Conservation (phyloP, 352 stramenopile genomes). For the Globisporangium yorkense region DNA sequence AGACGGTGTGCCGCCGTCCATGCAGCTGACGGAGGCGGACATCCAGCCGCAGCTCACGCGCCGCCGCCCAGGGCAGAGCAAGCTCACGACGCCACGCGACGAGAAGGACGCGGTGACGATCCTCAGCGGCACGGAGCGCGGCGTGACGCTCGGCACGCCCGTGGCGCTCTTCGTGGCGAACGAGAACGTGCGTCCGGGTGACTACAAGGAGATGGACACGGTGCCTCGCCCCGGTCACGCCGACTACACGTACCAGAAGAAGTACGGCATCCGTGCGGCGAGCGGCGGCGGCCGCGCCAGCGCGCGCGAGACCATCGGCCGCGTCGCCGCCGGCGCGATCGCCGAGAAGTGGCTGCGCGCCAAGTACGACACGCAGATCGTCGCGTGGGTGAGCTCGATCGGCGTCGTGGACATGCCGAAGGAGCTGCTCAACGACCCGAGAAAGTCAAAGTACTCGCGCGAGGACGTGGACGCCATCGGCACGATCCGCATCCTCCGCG, state of each 20-base stretch:
- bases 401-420: conserved; percentile 81
- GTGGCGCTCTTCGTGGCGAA: conserved; percentile 97
- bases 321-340: conserved; percentile 95
- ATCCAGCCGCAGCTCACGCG: conserved; percentile 98
- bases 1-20: conserved; percentile 96
- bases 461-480: conserved; percentile 82
- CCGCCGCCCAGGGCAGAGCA: conserved; percentile 95
- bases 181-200: conserved; percentile 94
- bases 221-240: conserved; percentile 92
- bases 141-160: conserved; percentile 94
- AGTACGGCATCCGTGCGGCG: conserved; percentile 97
- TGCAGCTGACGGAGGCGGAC: conserved; percentile 92
- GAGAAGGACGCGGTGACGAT: conserved; percentile 98
- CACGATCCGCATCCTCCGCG: conserved; percentile 73
- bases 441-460: conserved; percentile 61
- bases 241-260: conserved; percentile 99
- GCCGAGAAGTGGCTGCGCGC: conserved; percentile 93
- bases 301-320: conserved; percentile 97
- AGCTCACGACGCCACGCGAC: conserved; percentile 97
- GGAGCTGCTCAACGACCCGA: conserved; percentile 58
- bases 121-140: conserved; percentile 93
- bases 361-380: conserved; percentile 89
- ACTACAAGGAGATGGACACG: conserved; percentile 97
- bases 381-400: conserved; percentile 88
- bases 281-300: conserved; percentile 94